Conservation (phyloP, 495 filamentous ascomycete genomes). For the Neurospora discreta region DNA sequence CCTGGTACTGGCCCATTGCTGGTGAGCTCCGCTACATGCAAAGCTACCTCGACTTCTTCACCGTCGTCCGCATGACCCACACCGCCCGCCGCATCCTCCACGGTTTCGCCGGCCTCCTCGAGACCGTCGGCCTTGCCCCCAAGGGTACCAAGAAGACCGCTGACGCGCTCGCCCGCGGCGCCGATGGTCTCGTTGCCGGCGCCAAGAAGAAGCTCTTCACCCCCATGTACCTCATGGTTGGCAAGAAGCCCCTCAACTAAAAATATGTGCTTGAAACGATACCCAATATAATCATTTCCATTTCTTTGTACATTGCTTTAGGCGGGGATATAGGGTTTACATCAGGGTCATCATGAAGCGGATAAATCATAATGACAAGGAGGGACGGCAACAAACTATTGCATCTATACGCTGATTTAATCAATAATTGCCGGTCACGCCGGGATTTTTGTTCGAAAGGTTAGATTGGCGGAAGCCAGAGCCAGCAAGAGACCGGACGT, state of each 20-base stretch:
- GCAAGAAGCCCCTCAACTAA: constrained; percentile 62
- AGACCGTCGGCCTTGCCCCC: constrained; percentile 66
- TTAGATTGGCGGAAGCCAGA: not conserved
- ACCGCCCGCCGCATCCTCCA: constrained; percentile 66
- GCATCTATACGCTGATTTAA: constrained; percentile 5
- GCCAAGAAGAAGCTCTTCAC: constrained; percentile 91
- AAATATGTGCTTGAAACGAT: not conserved
- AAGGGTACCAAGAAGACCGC: constrained; percentile 90
- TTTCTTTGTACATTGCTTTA: constrained; percentile 7
- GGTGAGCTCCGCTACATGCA: constrained; percentile 71
- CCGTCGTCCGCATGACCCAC: constrained; percentile 85
- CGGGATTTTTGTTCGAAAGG: not conserved
- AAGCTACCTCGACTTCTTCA: constrained; percentile 67
- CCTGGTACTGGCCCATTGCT: constrained; percentile 93
- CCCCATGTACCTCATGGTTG: constrained; percentile 98
- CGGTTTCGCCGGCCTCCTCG: constrained; percentile 66
- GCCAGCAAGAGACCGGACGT: not conserved
- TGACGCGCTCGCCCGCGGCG: constrained; percentile 72
- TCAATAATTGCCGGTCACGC: constrained; percentile 8
- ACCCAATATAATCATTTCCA: not conserved
- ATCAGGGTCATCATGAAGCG: constrained; percentile 12
- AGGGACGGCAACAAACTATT: constrained; percentile 1
- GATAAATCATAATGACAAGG: constrained; percentile 2
- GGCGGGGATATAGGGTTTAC: constrained; percentile 7
- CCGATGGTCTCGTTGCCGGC: constrained; percentile 81